Base-by-base conservation (phyloP, 139 green algal genomes). In the Choricystis sp. region DNA sequence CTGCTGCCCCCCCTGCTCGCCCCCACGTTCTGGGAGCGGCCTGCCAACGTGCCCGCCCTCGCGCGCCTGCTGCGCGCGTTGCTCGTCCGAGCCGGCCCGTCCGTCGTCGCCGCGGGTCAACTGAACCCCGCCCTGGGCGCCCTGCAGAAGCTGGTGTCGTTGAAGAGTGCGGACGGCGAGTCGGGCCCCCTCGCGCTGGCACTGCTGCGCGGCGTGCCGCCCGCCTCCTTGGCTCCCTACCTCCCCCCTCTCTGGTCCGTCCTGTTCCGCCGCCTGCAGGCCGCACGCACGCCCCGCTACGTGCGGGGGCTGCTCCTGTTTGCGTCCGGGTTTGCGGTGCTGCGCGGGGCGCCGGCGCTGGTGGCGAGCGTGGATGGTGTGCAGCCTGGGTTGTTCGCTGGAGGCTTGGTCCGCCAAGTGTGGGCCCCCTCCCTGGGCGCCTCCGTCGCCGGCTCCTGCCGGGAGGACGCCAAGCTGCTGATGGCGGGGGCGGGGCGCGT, bases 51-150 rank as follows among this genome's bases (percentile, higher is more conserved):
- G 24, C 88, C 92, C 3, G 86, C 93, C 4, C 79, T 99, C 25
- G 85, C 89, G 29, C 80, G 88, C 2, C 76, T 99, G 58, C 71
- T 98, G 63, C 79, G 92, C 69, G 88, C 92, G n/a, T 97, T 96
- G 72, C 68, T 97, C 62, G 23, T 59, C 27, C 89, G 90, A 59
- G 81, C 86, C 0, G 64, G 66, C 3, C 31, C 64, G 3, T 74
- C 90, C 31, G 75, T 95, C 22, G 78, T 84, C 23, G 29, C 64
- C 0, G 70, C 74, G 0, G 77, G 78, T 2, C 80, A 90, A 75
- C 69, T 98, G 48, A 63, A 83, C 62, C 69, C 73, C 22, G 70
- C 97, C 48, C 78, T 98, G 71, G 93, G 93, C 24, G 83, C 98
- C 25, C 90, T 92, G 63, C 87, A 97, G 77, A 96, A 95, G 82